Evolutionary conservation across 1,284 basidiomycete species (phyloP).

Genomic region (Fomitopsis schrenkii): DNA sequence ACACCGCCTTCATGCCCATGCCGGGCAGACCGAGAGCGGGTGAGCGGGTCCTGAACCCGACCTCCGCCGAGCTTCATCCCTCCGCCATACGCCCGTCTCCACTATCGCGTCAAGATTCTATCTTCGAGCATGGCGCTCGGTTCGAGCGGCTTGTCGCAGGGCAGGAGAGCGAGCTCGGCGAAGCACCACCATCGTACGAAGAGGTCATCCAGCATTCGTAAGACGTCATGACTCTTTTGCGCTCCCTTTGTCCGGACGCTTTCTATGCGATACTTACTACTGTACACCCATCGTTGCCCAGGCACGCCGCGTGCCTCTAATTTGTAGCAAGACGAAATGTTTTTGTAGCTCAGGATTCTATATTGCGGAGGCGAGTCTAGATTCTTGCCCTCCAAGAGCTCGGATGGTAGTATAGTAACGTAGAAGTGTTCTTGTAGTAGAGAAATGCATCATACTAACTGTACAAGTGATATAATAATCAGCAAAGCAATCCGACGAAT

Average conservation of each 20-base stretch:
- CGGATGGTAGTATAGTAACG: background rate
- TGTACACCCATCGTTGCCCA: background rate
- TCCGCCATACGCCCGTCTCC: slow-evolving; percentile 12
- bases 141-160: slow-evolving; percentile 63
- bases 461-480: background rate
- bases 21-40: slow-evolving; percentile 2
- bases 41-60: slow-evolving; percentile 8
- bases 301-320: background rate
- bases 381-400: background rate
- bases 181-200: slow-evolving; percentile 61
- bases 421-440: background rate
- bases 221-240: background rate
- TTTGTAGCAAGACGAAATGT: background rate
- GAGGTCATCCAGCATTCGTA: slow-evolving; percentile 13
- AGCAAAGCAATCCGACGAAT: slow-evolving; percentile 1
- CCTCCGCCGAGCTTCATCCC: slow-evolving; percentile 12
- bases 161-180: slow-evolving; percentile 58
- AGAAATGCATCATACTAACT: background rate
- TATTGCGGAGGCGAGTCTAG: background rate
- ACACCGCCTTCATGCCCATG: slow-evolving; percentile 3
- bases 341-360: slow-evolving; percentile 1
- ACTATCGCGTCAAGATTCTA: slow-evolving; percentile 25
- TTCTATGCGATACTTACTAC: background rate
- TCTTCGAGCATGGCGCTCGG: slow-evolving; percentile 39
- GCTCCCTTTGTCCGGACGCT: background rate